A percentile compares a stretch with the other conserved stretches of the same genome.
Conservation (phyloP, 2,329 filamentous ascomycete genomes). For the Trichoderma citrinoviride region DNA sequence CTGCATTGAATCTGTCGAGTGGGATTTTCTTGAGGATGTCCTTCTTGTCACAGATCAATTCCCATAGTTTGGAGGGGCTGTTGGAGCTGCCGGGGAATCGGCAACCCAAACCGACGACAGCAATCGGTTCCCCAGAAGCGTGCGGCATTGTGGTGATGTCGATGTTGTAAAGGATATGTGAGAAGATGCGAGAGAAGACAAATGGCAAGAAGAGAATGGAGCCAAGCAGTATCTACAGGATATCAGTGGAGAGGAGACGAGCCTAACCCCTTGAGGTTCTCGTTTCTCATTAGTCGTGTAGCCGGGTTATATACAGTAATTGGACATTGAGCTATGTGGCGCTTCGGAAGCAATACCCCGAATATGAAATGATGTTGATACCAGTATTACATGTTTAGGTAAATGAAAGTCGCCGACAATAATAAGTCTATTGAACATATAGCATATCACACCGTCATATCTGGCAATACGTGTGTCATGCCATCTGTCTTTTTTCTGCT, state of each 20-base stretch:
- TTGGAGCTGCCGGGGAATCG: slow-evolving; percentile 39
- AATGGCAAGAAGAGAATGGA: neutral
- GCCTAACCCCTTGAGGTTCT: neutral
- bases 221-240: neutral
- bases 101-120: slow-evolving; percentile 40
- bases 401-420: neutral
- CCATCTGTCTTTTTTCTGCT: neutral
- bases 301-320: neutral
- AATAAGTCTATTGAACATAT: neutral
- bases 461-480: neutral
- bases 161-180: neutral
- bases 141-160: neutral
- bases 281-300: neutral
- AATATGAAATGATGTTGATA: neutral
- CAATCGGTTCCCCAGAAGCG: slow-evolving; percentile 36
- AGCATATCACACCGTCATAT: neutral
- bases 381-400: neutral
- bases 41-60: slow-evolving; percentile 30
- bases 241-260: neutral
- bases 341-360: neutral
- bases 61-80: slow-evolving; percentile 37
- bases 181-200: neutral
- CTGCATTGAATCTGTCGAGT: slow-evolving; percentile 28
- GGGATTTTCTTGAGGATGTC: slow-evolving; percentile 35
- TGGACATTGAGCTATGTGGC: neutral